phyloP scores from a whole-genome alignment of 495 filamentous ascomycete species.

The Neurospora tetraspora region DNA sequence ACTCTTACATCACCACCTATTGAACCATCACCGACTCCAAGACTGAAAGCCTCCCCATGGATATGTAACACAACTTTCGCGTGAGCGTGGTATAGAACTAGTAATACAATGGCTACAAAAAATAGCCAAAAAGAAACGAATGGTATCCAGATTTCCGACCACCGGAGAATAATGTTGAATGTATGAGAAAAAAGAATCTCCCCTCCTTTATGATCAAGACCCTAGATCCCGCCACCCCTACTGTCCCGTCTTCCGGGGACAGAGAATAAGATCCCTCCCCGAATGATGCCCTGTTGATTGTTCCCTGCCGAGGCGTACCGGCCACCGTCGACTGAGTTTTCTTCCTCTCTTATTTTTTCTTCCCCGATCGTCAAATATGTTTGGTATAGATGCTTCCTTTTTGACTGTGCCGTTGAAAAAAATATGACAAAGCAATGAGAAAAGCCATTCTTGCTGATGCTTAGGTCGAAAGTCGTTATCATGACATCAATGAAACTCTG shows the following conservation, averaged over 20 bases:
- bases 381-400: background rate
- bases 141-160: background rate
- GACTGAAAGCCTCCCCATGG: background rate
- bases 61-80: background rate
- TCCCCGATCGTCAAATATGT: background rate
- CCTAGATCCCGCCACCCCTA: background rate
- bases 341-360: background rate
- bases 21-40: background rate
- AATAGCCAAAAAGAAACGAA: background rate
- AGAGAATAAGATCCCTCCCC: background rate
- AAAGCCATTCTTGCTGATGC: background rate
- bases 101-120: background rate
- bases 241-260: background rate
- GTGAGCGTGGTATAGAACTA: background rate
- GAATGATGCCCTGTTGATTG: background rate
- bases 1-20: background rate
- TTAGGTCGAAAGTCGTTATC: background rate
- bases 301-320: background rate
- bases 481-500: background rate
- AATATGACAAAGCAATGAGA: background rate
- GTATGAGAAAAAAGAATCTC: background rate
- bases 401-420: background rate
- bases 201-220: background rate
- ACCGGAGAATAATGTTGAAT: background rate
- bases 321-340: background rate